A percentile compares a stretch with the other conserved stretches of the same genome.
Evolutionary conservation across 352 stramenopile species (phyloP).

Genomic region (Globisporangium alternatum): DNA sequence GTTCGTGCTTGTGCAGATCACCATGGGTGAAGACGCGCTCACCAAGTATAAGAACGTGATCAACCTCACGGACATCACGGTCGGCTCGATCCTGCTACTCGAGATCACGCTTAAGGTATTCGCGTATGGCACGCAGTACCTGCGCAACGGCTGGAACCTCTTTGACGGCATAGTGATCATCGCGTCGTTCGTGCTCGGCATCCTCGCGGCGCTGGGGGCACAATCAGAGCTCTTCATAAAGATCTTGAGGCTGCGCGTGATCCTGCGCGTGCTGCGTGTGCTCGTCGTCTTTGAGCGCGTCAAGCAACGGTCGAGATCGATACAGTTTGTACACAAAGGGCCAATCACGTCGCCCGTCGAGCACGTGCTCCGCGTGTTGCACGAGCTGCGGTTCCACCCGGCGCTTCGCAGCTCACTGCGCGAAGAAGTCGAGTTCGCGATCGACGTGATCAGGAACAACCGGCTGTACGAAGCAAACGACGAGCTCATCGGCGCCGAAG

Average conservation of each 20-base stretch:
- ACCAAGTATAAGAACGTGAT: slow-evolving; percentile 59
- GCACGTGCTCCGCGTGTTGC: slow-evolving; percentile 66
- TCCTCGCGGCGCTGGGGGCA: slow-evolving; percentile 57
- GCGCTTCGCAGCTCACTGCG: slow-evolving; percentile 47
- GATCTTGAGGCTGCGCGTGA: slow-evolving; percentile 67
- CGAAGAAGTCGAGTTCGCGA: slow-evolving; percentile 74
- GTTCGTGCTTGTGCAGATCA: slow-evolving; percentile 83
- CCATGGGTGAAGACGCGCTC: slow-evolving; percentile 57
- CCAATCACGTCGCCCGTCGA: slow-evolving; percentile 78
- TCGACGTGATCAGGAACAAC: slow-evolving; percentile 87
- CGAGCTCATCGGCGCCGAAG: slow-evolving; percentile 56
- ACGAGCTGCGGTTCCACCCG: slow-evolving; percentile 79
- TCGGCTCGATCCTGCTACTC: slow-evolving; percentile 78
- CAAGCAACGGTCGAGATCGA: slow-evolving; percentile 69
- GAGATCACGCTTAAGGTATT: slow-evolving; percentile 83
- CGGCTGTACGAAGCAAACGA: slow-evolving; percentile 80
- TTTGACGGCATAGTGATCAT: slow-evolving; percentile 84
- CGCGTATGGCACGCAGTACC: slow-evolving; percentile 64
- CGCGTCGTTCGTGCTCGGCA: slow-evolving; percentile 68
- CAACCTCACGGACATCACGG: slow-evolving; percentile 78
- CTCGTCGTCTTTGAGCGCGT: slow-evolving; percentile 87
- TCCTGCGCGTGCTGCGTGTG: slow-evolving; percentile 77
- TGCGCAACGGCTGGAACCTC: slow-evolving; percentile 65
- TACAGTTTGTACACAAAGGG: slow-evolving; percentile 73
- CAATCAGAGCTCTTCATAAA: slow-evolving; percentile 63